Conservation (phyloP, 345 rosid species). For the Bruguiera gymnorhiza region DNA sequence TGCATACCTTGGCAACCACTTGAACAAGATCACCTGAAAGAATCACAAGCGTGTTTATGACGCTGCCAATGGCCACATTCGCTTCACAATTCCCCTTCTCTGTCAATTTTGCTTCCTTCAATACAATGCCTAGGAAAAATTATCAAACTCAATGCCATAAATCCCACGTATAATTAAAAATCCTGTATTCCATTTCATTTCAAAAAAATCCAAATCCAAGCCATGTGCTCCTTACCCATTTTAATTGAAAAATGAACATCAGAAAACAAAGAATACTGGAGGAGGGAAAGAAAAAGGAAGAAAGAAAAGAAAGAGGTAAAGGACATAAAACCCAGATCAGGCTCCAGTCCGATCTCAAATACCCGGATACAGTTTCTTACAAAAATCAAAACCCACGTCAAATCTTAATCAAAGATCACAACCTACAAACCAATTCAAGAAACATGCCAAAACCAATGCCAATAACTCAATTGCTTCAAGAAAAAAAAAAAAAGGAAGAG, state of each 20-base stretch:
- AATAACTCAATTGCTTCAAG: background rate
- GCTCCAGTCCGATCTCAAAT: slow-evolving; percentile 20
- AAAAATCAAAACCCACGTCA: slow-evolving; percentile 21
- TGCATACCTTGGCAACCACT: slow-evolving; percentile 70
- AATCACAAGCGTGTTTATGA: slow-evolving; percentile 69
- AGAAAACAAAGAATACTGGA: background rate
- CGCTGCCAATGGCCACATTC: slow-evolving; percentile 48
- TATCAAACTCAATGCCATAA: background rate
- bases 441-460: background rate
- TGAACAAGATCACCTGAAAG: slow-evolving; percentile 68
- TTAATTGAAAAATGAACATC: background rate
- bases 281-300: background rate
- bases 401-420: slow-evolving; percentile 4
- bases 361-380: slow-evolving; percentile 10
- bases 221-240: background rate
- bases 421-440: slow-evolving; percentile 6
- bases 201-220: background rate
- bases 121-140: slow-evolving; percentile 57
- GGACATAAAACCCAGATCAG: slow-evolving; percentile 17
- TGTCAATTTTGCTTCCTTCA: slow-evolving; percentile 76
- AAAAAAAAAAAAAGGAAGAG: background rate
- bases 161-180: background rate
- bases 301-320: background rate
- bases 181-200: background rate
- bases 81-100: slow-evolving; percentile 63